Evolutionary conservation across 1,284 basidiomycete genomes (phyloP), one percentile per base, ranked within the genome.

Genomic region (Ceratorhiza oryzae-sativae): DNA sequence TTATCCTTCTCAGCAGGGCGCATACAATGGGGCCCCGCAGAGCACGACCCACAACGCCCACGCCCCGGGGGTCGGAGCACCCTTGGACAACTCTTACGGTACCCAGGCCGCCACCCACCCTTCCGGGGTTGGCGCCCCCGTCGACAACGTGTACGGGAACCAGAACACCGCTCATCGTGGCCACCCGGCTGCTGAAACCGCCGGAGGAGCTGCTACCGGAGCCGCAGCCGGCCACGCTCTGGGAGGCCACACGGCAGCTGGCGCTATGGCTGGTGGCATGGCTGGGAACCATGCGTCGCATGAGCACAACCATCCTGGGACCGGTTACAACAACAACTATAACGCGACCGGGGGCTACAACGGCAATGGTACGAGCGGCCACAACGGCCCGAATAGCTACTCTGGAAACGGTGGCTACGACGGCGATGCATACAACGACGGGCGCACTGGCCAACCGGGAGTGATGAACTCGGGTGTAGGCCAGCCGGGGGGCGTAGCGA

Each of bases 231-330:
- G 62, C n/a, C 62, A 53, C 34, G 62, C 34, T 32, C 62, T 65
- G 15, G 62, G 62, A n/a, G 36, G 62, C 0, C 62, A 65, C 23
- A 30, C 62, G 0, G 62, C 48, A 15, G 48, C 62, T 13, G 62
- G 62, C 18, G 48, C 62, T 27, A 49, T 49, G 15, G 49, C 53
- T 20, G 62, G 62, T 36, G 62, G 62, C n/a, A 65, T 65, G 30
- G 48, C 62, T 30, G 62, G 62, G 4, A 48, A 62, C n/a, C 60
- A 13, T 23, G 41, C 60, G 9, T 62, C 60, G 2, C 62, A 53
- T 25, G 46, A 51, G 15, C 48, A 51, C 49, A 65, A 65, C 20
- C 62, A 65, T 12, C n/a, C 62, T 6, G 6, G n/a, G 12, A 39
- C 62, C 23, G 49, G 49, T 34, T 51, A 39, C 27, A 23, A 27